Percentiles rank a stretch among this genome's conserved stretches.
Conservation (phyloP, 306 rosid species). For the Rubus parviflorus region DNA sequence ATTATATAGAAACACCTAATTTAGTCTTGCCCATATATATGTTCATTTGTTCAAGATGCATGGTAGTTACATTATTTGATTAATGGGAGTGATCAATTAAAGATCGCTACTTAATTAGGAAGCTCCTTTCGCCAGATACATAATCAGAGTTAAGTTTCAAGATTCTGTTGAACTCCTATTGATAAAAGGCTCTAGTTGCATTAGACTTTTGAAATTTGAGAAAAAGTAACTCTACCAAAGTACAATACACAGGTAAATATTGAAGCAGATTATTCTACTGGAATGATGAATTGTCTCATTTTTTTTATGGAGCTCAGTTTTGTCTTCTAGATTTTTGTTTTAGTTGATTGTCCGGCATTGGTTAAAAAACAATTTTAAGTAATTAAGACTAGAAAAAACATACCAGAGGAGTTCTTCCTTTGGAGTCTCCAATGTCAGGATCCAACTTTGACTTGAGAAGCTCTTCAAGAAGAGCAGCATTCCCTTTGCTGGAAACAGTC, state of each 20-base stretch:
- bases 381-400: background rate
- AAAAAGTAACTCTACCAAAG: too few relatives aligned
- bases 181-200: background rate
- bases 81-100: background rate
- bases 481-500: conserved; percentile 59
- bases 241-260: too few relatives aligned
- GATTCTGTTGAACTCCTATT: too few relatives aligned
- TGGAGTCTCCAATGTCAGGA: conserved; percentile 67
- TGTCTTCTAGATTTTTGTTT: background rate
- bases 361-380: background rate
- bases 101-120: background rate
- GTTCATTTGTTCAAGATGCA: background rate
- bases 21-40: background rate
- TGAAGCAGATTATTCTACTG: too few relatives aligned
- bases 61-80: background rate
- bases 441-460: conserved; percentile 76
- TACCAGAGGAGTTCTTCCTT: conserved; percentile 83
- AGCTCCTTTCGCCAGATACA: background rate
- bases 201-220: too few relatives aligned
- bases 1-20: conserved; percentile 16
- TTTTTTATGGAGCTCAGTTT: background rate
- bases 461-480: conserved; percentile 75
- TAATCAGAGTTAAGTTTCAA: background rate
- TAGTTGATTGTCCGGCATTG: background rate
- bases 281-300: too few relatives aligned